Evolutionary conservation across 2,329 filamentous ascomycete species (phyloP).

Genomic region (Ceratocystis papillata): DNA sequence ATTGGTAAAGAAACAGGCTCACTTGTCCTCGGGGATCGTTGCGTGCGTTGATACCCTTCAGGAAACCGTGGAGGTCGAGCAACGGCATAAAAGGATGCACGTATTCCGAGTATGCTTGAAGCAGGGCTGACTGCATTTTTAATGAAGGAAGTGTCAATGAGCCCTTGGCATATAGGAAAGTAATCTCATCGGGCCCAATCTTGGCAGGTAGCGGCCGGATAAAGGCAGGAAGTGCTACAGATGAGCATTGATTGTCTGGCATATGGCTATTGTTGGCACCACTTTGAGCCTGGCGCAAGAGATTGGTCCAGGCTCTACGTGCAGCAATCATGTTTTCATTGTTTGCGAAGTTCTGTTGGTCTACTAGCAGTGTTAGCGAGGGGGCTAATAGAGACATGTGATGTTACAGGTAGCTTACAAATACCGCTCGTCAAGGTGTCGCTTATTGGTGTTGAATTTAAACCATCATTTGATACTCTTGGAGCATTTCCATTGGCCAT

Average conservation of each 20-base stretch:
- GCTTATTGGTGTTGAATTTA: slow-evolving; percentile 1
- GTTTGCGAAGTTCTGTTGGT: slow-evolving; percentile 30
- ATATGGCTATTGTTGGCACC: slow-evolving; percentile 28
- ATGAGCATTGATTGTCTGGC: slow-evolving; percentile 12
- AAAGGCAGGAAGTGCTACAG: slow-evolving; percentile 49
- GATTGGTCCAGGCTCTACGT: slow-evolving; percentile 19
- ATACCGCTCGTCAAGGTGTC: slow-evolving; percentile 5
- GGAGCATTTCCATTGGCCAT: slow-evolving; percentile 6
- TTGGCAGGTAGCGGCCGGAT: slow-evolving; percentile 68
- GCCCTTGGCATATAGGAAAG: slow-evolving; percentile 74
- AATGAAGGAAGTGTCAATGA: slow-evolving; percentile 64
- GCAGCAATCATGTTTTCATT: slow-evolving; percentile 22
- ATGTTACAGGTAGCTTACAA: slow-evolving; percentile 11
- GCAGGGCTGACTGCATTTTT: slow-evolving; percentile 64
- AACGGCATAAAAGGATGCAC: slow-evolving; percentile 93
- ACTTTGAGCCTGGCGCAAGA: slow-evolving; percentile 25
- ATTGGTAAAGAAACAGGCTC: slow-evolving; percentile 82
- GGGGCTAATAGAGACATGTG: slow-evolving; percentile 24
- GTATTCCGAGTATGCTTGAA: slow-evolving; percentile 76
- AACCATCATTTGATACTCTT: background rate
- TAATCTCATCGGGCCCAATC: slow-evolving; percentile 69
- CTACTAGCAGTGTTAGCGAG: slow-evolving; percentile 29
- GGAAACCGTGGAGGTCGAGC: slow-evolving; percentile 55
- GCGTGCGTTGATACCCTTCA: slow-evolving; percentile 49
- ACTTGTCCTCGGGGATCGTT: slow-evolving; percentile 62